A percentile compares a stretch with the other conserved stretches of the same genome.
These are phyloP conservation scores for Solanum microdontum DNA, from an alignment of 257 asterid species.

Conservation along the genomic window DNA sequence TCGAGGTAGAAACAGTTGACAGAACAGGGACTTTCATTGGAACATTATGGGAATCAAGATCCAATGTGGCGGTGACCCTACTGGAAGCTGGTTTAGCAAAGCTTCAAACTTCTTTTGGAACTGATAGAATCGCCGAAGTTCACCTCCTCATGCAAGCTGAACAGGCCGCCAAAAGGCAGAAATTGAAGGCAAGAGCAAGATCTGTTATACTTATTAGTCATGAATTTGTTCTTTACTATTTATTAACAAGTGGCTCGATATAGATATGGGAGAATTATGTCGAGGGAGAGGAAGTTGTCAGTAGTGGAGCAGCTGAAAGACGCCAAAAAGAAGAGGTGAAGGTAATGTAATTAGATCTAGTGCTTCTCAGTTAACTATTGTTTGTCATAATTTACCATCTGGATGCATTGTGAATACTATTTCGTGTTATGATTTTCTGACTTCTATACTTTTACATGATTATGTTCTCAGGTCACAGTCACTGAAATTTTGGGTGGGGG, in stretches of 20 bases:
- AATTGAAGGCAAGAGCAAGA: conserved; percentile 63
- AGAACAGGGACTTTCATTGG: conserved; percentile 98
- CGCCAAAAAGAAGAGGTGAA: conserved; percentile 71
- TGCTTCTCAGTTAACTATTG: neutral
- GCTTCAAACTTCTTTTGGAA: conserved; percentile 73
- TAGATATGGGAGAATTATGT: conserved; percentile 61
- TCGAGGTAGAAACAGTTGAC: conserved; percentile 93
- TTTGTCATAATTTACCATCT: neutral
- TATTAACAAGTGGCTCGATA: neutral
- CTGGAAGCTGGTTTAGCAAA: conserved; percentile 94
- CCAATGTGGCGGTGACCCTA: conserved; percentile 62
- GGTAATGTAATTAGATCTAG: conserved; percentile 21
- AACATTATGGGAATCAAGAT: conserved; percentile 73
- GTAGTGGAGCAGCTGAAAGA: conserved; percentile 44
- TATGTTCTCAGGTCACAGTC: conserved; percentile 47
- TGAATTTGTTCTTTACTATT: neutral
- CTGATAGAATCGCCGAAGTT: conserved; percentile 76
- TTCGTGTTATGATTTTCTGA: neutral
- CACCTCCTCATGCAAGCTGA: conserved; percentile 87
- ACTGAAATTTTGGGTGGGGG: conserved; percentile 95
- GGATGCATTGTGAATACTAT: neutral
- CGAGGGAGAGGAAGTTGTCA: conserved; percentile 66
- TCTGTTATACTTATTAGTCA: neutral
- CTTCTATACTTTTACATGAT: neutral
- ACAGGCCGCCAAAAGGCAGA: conserved; percentile 83